Conservation (phyloP, 139 green algal species). For the Chlorella sp. region DNA sequence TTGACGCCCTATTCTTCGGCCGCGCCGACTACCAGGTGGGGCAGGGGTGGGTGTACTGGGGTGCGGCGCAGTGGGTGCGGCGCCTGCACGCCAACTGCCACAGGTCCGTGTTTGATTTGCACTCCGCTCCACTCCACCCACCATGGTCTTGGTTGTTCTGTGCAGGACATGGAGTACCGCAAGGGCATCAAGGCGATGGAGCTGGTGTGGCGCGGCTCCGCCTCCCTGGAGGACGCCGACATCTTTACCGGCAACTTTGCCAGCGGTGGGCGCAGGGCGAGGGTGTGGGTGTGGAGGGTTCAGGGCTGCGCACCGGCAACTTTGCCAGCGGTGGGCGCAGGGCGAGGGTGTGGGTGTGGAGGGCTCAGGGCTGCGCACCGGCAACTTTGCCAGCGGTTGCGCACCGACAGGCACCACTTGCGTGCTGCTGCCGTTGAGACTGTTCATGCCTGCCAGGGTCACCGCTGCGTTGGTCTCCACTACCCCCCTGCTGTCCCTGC, state of each 20-base stretch:
- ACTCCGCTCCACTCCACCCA: too few species aligned
- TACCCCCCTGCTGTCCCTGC: neutral
- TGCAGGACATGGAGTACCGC: conserved; percentile 51
- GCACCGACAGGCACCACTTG: neutral
- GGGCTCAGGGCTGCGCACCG: conserved; percentile 12
- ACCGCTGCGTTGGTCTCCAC: neutral
- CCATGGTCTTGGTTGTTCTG: too few species aligned
- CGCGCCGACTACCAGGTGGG: conserved; percentile 83
- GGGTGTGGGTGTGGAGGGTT: too few species aligned
- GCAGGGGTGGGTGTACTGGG: neutral
- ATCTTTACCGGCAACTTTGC: conserved; percentile 71
- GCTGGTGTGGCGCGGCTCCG: conserved; percentile 75
- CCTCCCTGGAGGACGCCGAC: conserved; percentile 56
- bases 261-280: conserved; percentile 27
- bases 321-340: conserved; percentile 44
- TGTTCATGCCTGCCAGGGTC: neutral
- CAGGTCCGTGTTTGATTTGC: too few species aligned
- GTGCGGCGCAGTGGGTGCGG: neutral
- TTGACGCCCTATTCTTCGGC: conserved; percentile 89
- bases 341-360: too few species aligned
- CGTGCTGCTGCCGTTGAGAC: neutral
- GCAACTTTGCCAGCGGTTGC: conserved; percentile 60
- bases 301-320: conserved; percentile 47
- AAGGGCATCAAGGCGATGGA: conserved; percentile 58
- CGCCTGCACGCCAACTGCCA: too few species aligned